These are phyloP conservation scores for Hirschioporus abietinus DNA, from an alignment of 768 basidiomycete genomes.

Conservation along the genomic window DNA sequence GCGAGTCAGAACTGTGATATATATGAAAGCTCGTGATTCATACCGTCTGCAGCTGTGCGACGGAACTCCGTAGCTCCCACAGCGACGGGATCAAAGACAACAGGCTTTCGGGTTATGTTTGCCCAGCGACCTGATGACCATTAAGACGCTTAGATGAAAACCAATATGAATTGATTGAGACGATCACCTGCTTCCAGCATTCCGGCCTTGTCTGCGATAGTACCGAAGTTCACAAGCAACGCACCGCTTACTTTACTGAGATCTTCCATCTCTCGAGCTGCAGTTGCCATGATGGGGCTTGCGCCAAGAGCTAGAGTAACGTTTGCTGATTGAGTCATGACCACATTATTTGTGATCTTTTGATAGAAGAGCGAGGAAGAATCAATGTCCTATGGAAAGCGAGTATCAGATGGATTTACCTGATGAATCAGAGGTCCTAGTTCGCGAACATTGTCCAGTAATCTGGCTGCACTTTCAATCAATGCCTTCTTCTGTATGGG, in stretches of 20 bases:
- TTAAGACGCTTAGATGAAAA: constrained; percentile 2
- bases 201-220: constrained; percentile 60
- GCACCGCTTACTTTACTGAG: constrained; percentile 60
- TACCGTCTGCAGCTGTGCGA: constrained; percentile 55
- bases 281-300: constrained; percentile 92
- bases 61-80: constrained; percentile 78
- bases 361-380: constrained; percentile 3
- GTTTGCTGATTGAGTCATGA: constrained; percentile 86
- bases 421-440: constrained; percentile 78
- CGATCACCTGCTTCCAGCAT: constrained; percentile 66
- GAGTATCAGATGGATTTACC: constrained; percentile 28
- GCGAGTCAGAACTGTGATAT: constrained; percentile 7
- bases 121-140: constrained; percentile 40
- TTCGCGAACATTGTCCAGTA: constrained; percentile 49
- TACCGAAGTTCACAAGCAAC: constrained; percentile 85
- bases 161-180: neutral
- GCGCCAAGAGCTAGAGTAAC: constrained; percentile 82
- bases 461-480: constrained; percentile 39
- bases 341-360: constrained; percentile 88
- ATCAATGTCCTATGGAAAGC: neutral
- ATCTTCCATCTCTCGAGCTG: constrained; percentile 77
- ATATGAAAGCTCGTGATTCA: constrained; percentile 3
- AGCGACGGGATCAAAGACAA: constrained; percentile 91
- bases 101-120: constrained; percentile 63
- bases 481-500: constrained; percentile 23